Evolutionary conservation across 768 basidiomycete genomes (phyloP).

Genomic region (Phanerodontia chrysosporium): DNA sequence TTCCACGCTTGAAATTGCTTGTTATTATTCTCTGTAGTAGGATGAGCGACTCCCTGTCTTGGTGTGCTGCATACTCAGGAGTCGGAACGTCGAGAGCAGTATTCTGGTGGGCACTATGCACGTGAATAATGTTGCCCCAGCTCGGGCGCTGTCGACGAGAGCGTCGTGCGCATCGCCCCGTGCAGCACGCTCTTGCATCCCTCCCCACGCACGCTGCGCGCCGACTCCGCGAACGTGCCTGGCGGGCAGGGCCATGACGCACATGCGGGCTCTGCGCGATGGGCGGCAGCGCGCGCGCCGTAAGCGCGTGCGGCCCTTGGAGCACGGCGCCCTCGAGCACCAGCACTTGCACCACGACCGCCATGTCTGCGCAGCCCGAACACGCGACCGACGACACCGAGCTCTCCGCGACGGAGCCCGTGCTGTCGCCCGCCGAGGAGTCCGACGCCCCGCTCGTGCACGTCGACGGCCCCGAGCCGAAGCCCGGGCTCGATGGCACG

Average conservation of each 20-base stretch:
- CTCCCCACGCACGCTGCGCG: background rate
- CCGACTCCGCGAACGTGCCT: background rate
- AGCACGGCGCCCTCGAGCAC: background rate
- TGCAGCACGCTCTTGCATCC: background rate
- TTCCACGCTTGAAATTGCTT: too few species aligned
- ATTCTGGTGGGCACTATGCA: too few species aligned
- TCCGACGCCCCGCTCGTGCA: slow-evolving; percentile 49
- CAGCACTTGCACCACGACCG: background rate
- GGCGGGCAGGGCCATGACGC: background rate
- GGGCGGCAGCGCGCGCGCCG: background rate
- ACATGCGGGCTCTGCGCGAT: background rate
- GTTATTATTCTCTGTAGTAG: too few species aligned
- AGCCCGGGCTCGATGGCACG: slow-evolving; percentile 65
- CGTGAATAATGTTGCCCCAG: too few species aligned
- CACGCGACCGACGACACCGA: background rate
- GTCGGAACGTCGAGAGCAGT: too few species aligned
- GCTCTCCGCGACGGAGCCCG: slow-evolving; percentile 16
- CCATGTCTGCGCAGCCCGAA: slow-evolving; percentile 2
- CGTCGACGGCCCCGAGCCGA: slow-evolving; percentile 53
- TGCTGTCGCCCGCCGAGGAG: slow-evolving; percentile 51
- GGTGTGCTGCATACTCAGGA: too few species aligned
- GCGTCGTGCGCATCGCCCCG: background rate
- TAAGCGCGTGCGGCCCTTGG: background rate
- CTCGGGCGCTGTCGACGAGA: background rate
- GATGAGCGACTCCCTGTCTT: too few species aligned